Evolutionary conservation across 2,329 filamentous ascomycete species (phyloP).

Genomic region (Phialophora verrucosa): DNA sequence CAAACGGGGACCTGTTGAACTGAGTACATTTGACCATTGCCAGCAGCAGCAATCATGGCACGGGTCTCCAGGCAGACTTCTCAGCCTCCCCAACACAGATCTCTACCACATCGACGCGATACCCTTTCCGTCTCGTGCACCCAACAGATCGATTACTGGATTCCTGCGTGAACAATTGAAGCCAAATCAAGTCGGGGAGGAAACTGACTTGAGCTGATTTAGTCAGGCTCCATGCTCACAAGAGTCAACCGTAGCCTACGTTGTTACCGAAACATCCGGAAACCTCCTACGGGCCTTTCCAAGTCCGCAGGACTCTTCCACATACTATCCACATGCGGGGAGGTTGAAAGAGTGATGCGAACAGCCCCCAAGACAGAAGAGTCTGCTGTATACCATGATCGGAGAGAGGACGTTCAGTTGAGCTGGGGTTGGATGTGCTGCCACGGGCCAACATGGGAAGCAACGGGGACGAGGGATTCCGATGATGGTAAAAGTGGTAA

Average conservation of each 20-base stretch:
- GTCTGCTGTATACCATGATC: too few relatives aligned
- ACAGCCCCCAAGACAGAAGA: too few relatives aligned
- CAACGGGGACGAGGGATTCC: not conserved
- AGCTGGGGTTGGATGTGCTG: not conserved
- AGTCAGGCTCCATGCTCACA: too few relatives aligned
- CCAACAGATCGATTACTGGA: not conserved
- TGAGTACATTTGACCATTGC: not conserved
- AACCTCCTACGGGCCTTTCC: too few relatives aligned
- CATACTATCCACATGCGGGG: too few relatives aligned
- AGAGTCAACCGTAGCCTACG: too few relatives aligned
- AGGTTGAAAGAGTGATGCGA: too few relatives aligned
- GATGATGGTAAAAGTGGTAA: not conserved
- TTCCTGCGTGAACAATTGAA: not conserved
- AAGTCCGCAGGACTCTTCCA: too few relatives aligned
- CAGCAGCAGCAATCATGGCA: not conserved
- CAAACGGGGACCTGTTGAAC: not conserved
- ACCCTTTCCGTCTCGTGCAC: not conserved
- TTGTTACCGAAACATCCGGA: too few relatives aligned
- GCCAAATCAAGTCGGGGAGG: not conserved
- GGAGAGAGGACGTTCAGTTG: too few relatives aligned
- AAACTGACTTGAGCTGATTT: not conserved
- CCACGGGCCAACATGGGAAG: not conserved
- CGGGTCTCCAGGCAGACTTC: not conserved
- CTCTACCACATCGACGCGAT: not conserved
- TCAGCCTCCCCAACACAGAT: not conserved